These are phyloP conservation scores for Aspergillus amoenus DNA, from an alignment of 2,329 filamentous ascomycete genomes.

Conservation along the genomic window DNA sequence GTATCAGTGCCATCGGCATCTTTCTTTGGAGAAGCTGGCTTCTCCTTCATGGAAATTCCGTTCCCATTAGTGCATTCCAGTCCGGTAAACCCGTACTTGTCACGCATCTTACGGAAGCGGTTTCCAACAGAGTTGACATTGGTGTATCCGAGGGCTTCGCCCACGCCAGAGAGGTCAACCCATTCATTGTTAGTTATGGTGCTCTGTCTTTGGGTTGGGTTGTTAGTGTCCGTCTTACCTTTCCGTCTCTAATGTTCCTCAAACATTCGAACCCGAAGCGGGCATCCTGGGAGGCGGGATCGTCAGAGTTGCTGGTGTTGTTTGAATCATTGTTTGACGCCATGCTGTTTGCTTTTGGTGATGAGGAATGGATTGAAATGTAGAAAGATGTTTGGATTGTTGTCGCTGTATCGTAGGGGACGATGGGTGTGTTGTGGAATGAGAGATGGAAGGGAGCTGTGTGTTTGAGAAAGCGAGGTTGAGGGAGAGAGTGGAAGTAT, in stretches of 20 bases:
- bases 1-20: not conserved
- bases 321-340: not conserved
- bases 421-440: not conserved
- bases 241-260: constrained; percentile 18
- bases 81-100: constrained; percentile 23
- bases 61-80: constrained; percentile 14
- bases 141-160: constrained; percentile 24
- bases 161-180: constrained; percentile 29
- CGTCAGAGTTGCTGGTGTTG: not conserved
- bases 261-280: constrained; percentile 30
- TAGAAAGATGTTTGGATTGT: not conserved
- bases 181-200: constrained; percentile 8
- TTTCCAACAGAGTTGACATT: constrained; percentile 30
- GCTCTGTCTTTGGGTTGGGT: not conserved
- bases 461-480: not conserved
- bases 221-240: constrained; percentile 8
- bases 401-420: not conserved
- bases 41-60: not conserved
- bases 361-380: not conserved
- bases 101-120: constrained; percentile 26
- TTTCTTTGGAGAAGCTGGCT: not conserved
- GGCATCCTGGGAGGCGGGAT: constrained; percentile 12
- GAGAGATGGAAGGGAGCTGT: not conserved
- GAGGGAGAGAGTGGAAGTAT: not conserved
- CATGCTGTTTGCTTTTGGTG: constrained; percentile 3